Evolutionary conservation across 2,329 filamentous ascomycete species (phyloP), one percentile per base, ranked within the genome.

Genomic region (Alternaria hordeiaustralica): DNA sequence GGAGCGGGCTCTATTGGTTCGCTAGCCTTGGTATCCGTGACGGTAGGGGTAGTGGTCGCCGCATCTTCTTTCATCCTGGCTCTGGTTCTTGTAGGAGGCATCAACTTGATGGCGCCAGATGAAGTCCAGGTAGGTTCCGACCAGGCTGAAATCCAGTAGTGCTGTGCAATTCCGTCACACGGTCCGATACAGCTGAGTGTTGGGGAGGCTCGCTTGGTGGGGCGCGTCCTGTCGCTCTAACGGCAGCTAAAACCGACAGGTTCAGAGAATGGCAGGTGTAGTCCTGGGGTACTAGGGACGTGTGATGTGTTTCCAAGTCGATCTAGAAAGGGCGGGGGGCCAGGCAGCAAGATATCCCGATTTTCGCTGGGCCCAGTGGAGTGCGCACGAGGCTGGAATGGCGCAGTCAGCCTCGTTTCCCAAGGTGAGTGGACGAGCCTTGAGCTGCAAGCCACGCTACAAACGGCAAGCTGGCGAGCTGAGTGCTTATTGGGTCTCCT

Each of bases 341-440:
- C 67, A 74, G 68, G 70, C 69, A 76, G 76, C 76, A 77, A 78
- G 76, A 74, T 73, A 73, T 73, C 67, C 68, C 67, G 75, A 75
- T 70, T 73, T 75, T 76, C 64, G 71, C 72, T 74, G 71, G 66
- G 64, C 49, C 53, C 66, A 64, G 70, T 67, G 65, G 69, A 72
- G 71, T 70, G 75, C 72, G 72, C 66, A 75, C 78, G 75, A 78
- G 76, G 75, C 75, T 78, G 76, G 73, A 74, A 63, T 60, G 69
- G 70, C 72, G 71, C 68, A 75, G 73, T 78, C 76, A 79, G 77
- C 77, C 77, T 79, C 74, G 76, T 76, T 72, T 75, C 68, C 71
- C 74, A 73, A 77, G 66, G 71, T 75, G 73, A 78, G 74, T 77
- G 76, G 76, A 71, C 72, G 56, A 69, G 73, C 65, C 71, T 69